These are phyloP conservation scores for Phytophthora ohioensis DNA, from an alignment of 352 stramenopile species.

Conservation along the genomic window DNA sequence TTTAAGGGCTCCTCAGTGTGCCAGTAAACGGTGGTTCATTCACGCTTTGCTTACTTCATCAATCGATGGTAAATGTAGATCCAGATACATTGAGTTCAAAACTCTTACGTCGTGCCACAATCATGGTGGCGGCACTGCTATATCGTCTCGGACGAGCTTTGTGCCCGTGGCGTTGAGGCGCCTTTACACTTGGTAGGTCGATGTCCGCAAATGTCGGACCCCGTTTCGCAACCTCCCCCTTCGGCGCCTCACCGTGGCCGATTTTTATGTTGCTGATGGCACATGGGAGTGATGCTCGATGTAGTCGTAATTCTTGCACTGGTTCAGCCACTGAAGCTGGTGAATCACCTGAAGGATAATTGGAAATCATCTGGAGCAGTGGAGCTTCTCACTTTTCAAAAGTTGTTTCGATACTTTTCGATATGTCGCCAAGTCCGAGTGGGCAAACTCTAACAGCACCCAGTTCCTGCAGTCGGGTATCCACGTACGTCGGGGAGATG, in stretches of 20 bases:
- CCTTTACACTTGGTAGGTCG: slow-evolving; percentile 1
- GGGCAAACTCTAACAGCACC: slow-evolving; percentile 76
- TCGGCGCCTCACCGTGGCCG: background rate
- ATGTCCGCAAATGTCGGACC: slow-evolving; percentile 19
- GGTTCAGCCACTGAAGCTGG: background rate
- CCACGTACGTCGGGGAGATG: slow-evolving; percentile 95
- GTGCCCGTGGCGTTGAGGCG: no score
- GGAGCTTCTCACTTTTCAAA: slow-evolving; percentile 58
- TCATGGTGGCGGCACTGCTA: background rate
- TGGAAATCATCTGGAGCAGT: slow-evolving; percentile 48
- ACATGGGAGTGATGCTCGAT: background rate
- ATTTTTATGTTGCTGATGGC: background rate
- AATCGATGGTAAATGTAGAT: background rate
- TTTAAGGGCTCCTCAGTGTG: no score
- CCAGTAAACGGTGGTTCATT: no score
- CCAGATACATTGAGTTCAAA: background rate
- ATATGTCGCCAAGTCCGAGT: slow-evolving; percentile 94
- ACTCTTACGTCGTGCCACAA: background rate
- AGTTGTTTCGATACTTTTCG: slow-evolving; percentile 77
- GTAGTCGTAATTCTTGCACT: background rate
- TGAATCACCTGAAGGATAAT: no score
- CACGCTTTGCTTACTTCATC: no score
- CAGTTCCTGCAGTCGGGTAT: slow-evolving; percentile 81
- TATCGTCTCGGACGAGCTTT: background rate
- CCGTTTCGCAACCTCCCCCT: background rate